These are phyloP conservation scores for Fusarium sp. DNA, from an alignment of 2,329 filamentous ascomycete genomes.

Conservation along the genomic window DNA sequence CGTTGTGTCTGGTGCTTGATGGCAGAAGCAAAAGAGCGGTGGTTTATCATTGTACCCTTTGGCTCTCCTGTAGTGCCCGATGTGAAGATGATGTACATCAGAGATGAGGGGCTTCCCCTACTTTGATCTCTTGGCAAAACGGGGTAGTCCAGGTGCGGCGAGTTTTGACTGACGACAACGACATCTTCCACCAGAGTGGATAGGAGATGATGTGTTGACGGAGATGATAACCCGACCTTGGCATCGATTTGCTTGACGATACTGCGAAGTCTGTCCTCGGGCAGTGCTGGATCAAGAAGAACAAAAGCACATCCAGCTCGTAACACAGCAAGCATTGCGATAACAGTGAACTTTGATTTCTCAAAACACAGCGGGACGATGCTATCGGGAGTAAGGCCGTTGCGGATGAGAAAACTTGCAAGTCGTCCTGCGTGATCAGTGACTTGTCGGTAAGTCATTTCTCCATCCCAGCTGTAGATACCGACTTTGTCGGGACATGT, in stretches of 20 bases:
- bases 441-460: not conserved
- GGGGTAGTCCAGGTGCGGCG: not conserved
- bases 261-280: conserved; percentile 1
- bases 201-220: not conserved
- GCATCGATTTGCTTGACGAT: conserved; percentile 1
- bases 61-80: conserved; percentile 68
- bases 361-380: conserved; percentile 38
- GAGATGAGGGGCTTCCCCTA: not conserved
- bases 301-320: conserved; percentile 1
- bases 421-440: not conserved
- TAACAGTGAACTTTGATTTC: conserved; percentile 1
- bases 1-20: not conserved
- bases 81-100: conserved; percentile 62
- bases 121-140: not conserved
- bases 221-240: not conserved
- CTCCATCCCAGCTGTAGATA: conserved; percentile 10
- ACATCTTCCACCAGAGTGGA: not conserved
- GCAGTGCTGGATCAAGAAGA: not conserved
- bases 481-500: not conserved
- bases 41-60: conserved; percentile 61
- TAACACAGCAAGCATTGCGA: conserved; percentile 1
- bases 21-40: conserved; percentile 10
- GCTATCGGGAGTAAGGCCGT: not conserved
- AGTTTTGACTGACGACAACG: not conserved
- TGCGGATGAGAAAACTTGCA: not conserved